Evolutionary conservation across 106 monocot species (phyloP).

Genomic region (Acorus calamus): DNA sequence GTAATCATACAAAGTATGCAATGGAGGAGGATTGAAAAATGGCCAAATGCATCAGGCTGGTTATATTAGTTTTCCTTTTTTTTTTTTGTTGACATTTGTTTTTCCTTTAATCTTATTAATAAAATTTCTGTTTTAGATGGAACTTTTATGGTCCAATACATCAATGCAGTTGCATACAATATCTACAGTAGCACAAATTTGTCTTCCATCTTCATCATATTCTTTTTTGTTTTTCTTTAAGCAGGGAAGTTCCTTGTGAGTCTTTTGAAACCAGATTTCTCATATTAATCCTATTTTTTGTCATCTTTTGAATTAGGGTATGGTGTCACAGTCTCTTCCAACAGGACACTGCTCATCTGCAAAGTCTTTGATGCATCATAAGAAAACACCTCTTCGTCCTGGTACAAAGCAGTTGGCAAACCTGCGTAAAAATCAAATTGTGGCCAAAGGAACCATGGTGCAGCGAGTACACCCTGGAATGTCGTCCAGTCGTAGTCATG

Average conservation of each 20-base stretch:
- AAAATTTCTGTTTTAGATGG: too few species aligned
- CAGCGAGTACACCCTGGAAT: slow-evolving; percentile 79
- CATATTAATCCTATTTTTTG: too few species aligned
- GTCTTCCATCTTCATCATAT: not conserved
- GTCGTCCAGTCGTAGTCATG: slow-evolving; percentile 59
- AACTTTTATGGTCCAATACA: too few species aligned
- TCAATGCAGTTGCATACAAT: too few species aligned
- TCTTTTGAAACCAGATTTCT: too few species aligned
- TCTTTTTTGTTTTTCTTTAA: slow-evolving; percentile 7
- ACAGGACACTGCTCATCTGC: slow-evolving; percentile 20
- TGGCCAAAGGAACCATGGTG: slow-evolving; percentile 11
- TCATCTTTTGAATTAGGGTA: too few species aligned
- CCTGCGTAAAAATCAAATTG: slow-evolving; percentile 18
- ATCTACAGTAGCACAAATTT: not conserved
- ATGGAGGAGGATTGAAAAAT: too few species aligned
- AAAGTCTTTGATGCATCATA: slow-evolving; percentile 9
- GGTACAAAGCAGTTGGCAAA: slow-evolving; percentile 22
- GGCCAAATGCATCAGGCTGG: too few species aligned
- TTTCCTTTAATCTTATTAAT: too few species aligned
- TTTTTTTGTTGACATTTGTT: too few species aligned
- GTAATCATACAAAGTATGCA: too few species aligned
- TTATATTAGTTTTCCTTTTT: too few species aligned
- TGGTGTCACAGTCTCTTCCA: slow-evolving; percentile 1
- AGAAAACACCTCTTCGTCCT: slow-evolving; percentile 21
- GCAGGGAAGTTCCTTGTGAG: slow-evolving; percentile 9